These are phyloP conservation scores for Camelina hispida DNA, from an alignment of 345 rosid species.

Conservation along the genomic window DNA sequence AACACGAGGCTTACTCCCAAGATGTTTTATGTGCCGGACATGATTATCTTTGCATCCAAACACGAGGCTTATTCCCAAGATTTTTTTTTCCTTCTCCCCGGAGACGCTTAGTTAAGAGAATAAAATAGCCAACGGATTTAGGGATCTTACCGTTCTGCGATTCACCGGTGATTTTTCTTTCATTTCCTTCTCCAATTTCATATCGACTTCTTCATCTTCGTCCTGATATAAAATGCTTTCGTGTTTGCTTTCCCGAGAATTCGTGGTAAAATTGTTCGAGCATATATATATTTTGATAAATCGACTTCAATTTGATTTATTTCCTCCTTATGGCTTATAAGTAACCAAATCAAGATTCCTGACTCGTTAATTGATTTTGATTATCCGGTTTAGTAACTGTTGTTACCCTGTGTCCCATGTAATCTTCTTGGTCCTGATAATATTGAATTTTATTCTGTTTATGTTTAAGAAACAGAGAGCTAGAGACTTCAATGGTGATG, in stretches of 20 bases:
- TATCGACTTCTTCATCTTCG: background rate
- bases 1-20: too few relatives aligned
- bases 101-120: conserved; percentile 12
- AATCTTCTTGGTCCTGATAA: conserved; percentile 16
- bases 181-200: background rate
- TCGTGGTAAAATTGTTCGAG: conserved; percentile 6
- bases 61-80: background rate
- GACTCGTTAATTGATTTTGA: conserved; percentile 6
- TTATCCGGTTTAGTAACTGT: background rate
- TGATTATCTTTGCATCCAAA: conserved; percentile 29
- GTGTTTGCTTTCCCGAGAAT: conserved; percentile 2
- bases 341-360: background rate
- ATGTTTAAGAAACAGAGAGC: conserved; percentile 21
- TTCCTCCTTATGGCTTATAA: background rate
- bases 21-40: background rate
- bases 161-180: conserved; percentile 29
- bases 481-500: conserved; percentile 40
- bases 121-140: background rate
- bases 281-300: conserved; percentile 3
- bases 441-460: background rate
- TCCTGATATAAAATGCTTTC: background rate
- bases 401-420: conserved; percentile 22
- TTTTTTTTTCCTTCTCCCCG: conserved; percentile 2
- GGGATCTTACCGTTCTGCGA: conserved; percentile 25
- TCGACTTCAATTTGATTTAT: conserved; percentile 6